phyloP scores from a whole-genome alignment of 2,329 filamentous ascomycete genomes.

The Plenodomus biglobosus region DNA sequence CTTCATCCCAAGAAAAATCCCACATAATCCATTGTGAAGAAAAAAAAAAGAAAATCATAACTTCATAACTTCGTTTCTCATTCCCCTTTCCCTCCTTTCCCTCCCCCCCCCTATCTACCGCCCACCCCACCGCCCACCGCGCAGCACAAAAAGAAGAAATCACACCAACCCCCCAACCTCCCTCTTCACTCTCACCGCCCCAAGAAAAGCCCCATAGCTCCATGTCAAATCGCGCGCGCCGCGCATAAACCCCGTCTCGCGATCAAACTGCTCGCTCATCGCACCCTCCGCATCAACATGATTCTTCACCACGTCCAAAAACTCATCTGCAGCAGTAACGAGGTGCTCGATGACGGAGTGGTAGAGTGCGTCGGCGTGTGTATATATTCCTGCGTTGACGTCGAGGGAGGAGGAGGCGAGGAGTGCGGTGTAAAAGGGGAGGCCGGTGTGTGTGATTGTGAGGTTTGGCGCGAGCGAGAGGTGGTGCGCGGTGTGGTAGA shows the following conservation, averaged over 20 bases:
- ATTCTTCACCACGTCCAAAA: slow-evolving; percentile 44
- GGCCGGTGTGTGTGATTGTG: slow-evolving; percentile 31
- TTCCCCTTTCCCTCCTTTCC: too few relatives aligned
- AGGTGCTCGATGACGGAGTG: slow-evolving; percentile 37
- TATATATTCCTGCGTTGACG: slow-evolving; percentile 27
- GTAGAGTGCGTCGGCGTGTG: slow-evolving; percentile 30
- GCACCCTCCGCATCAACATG: slow-evolving; percentile 44
- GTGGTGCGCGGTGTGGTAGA: slow-evolving; percentile 43
- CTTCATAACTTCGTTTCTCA: too few relatives aligned
- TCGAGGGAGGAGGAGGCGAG: slow-evolving; percentile 30
- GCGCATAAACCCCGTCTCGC: slow-evolving; percentile 43
- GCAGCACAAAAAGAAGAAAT: too few relatives aligned
- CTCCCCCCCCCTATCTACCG: too few relatives aligned
- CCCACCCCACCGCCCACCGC: too few relatives aligned
- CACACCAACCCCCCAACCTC: background rate
- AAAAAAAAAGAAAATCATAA: too few relatives aligned
- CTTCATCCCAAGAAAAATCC: too few relatives aligned
- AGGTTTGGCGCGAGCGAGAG: slow-evolving; percentile 31
- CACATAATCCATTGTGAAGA: too few relatives aligned
- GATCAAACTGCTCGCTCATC: slow-evolving; percentile 51
- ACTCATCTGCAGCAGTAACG: slow-evolving; percentile 44
- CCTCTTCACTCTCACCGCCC: slow-evolving; percentile 43
- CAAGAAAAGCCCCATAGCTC: slow-evolving; percentile 50
- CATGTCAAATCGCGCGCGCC: slow-evolving; percentile 50
- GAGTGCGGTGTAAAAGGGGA: slow-evolving; percentile 44